Base-by-base conservation (phyloP, 2,329 filamentous ascomycete species). In the Daldinia sp. region DNA sequence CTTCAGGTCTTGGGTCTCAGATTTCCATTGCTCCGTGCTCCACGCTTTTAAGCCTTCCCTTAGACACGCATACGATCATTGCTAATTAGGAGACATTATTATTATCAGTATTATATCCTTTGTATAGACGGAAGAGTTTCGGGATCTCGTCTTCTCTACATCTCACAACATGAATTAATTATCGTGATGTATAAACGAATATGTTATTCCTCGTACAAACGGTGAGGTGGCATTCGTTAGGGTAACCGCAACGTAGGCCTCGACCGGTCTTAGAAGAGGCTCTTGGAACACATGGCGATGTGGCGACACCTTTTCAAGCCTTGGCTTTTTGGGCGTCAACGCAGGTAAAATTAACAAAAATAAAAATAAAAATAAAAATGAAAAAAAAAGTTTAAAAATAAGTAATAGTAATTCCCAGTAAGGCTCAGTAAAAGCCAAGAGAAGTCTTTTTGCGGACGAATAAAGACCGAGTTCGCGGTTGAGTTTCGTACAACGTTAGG, bases 1-100 rank as follows among this genome's bases (percentile, higher is more conserved):
- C n/a, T n/a, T n/a, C n/a, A 58, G 50, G n/a, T 58, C 34, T 39
- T 8, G 32, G 23, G n/a, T 51, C 21, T 51, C 25, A 35, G n/a
- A n/a, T n/a, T n/a, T n/a, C n/a, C n/a, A n/a, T n/a, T 25, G 29
- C 19, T 27, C 5, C 13, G 23, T 15, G 17, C 27, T 23, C 51
- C 35, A 47, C 47, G 43, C 43, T 47, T n/a, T n/a, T 37, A 35
- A 17, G 27, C 8, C n/a, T n/a, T 35, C 29, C 47, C 48, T 56
- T 47, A 60, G 25, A 63, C 56, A 55, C 13, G 37, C 54, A 58
- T 54, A 54, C 13, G 15, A 19, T 19, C 32, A 35, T 53, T 49
- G 21, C 37, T 25, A n/a, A 37, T 47, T 39, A 19, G 21, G 34
- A 35, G 25, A 48, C 15, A 41, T n/a, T 8, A 17, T 13, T 29